Conservation (phyloP, 139 green algal species). For the Micractinium sp. region DNA sequence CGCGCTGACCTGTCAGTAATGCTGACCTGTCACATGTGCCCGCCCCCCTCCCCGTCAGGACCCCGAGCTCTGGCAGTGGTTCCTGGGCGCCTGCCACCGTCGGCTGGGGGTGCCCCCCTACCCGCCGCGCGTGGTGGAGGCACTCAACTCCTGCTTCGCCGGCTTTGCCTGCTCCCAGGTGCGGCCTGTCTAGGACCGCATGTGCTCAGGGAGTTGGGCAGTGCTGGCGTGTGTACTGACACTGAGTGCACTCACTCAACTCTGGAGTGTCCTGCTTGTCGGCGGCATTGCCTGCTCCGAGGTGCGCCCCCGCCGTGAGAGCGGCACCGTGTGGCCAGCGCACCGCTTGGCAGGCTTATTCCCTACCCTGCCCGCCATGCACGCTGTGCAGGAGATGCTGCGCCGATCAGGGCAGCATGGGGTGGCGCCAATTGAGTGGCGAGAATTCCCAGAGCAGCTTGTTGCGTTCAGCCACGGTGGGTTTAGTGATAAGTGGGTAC, state of each 20-base stretch:
- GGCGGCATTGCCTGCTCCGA: constrained; percentile 24
- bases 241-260: too few relatives aligned
- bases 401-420: constrained; percentile 13
- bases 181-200: neutral
- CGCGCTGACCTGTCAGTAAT: too few relatives aligned
- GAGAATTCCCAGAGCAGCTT: constrained; percentile 30
- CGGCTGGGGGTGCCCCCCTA: constrained; percentile 31
- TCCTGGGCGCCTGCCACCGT: neutral
- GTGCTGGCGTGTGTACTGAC: too few relatives aligned
- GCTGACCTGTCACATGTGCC: too few relatives aligned
- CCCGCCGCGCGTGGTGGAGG: constrained; percentile 28
- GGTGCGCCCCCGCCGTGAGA: too few relatives aligned
- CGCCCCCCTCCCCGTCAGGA: constrained; percentile 16
- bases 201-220: too few relatives aligned
- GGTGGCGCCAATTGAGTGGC: constrained; percentile 39
- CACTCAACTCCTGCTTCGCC: constrained; percentile 36
- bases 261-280: too few relatives aligned
- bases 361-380: neutral
- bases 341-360: neutral
- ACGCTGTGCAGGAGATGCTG: constrained; percentile 35
- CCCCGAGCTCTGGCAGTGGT: constrained; percentile 37
- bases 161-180: constrained; percentile 37
- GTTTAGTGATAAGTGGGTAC: too few relatives aligned
- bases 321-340: neutral
- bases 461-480: constrained; percentile 36